Evolutionary conservation across 1,284 basidiomycete genomes (phyloP), one percentile per base, ranked within the genome.

Genomic region (Leccinum angustisporum): DNA sequence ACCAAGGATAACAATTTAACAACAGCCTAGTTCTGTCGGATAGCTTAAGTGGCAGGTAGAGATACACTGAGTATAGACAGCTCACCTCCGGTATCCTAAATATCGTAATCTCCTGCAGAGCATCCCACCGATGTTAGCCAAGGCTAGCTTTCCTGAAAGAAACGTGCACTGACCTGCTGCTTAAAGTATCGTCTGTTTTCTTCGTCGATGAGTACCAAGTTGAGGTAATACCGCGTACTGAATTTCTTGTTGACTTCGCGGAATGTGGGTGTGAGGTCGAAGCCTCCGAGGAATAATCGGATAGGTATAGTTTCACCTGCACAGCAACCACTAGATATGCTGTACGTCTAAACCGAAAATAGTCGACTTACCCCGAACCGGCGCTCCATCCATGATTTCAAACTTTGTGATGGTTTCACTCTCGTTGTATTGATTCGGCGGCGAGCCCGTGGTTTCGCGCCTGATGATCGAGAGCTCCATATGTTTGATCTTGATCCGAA

Each of bases 181-280:
- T 97, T 97, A 79, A 97, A 97, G 76, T 97, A 97, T 66, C 95
- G 81, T 69, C 95, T 81, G 76, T 98, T 98, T 82, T 98, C 97
- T 76, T 98, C 96, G 74, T 99, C 97, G 65, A 98, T 95, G 63
- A 98, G 84, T 3, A 99, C 97, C 40, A 99, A 81, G 74, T 98
- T 99, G 67, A 97, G 85, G 76, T 98, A 99, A 78, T 98, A 99
- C 60, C 97, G 83, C 40, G 93, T 94, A 73, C 91, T 95, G 79
- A 99, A 99, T 80, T 97, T 98, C 84, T 99, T 99, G 85, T 98
- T 99, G 68, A 99, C 94, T 69, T 99, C 97, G 25, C 97, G 86
- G 86, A 98, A 99, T 10, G 97, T 99, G 1, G 97, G 97, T 3
- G 97, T 99, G 56, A 99, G 81, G 76, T 99, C 97, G 74, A 99